phyloP scores from a whole-genome alignment of 2,329 filamentous ascomycete species.

The Pseudocercospora ulei region DNA sequence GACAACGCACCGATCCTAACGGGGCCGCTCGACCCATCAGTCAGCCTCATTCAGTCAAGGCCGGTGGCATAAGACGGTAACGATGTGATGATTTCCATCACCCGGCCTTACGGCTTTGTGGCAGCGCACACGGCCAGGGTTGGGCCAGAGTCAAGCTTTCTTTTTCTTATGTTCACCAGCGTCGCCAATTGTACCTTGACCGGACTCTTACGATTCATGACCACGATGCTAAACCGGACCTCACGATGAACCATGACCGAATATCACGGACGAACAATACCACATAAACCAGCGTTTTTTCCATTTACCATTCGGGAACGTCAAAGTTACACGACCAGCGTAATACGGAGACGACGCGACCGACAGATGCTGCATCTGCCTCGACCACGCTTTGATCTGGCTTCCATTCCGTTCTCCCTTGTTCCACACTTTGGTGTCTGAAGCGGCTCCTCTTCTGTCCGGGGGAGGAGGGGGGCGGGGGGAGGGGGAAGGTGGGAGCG shows the following conservation, averaged over 20 bases:
- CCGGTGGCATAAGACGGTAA: slow-evolving; percentile 28
- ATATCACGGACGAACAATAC: slow-evolving; percentile 20
- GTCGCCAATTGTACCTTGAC: slow-evolving; percentile 20
- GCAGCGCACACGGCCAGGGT: slow-evolving; percentile 15
- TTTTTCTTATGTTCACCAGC: slow-evolving; percentile 17
- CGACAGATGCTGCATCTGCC: slow-evolving; percentile 3
- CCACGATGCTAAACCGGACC: slow-evolving; percentile 26
- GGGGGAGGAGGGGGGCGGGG: no score
- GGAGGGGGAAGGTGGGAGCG: neutral
- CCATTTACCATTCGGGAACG: slow-evolving; percentile 13
- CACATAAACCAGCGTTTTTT: slow-evolving; percentile 22
- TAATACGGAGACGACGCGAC: slow-evolving; percentile 9
- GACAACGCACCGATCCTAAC: slow-evolving; percentile 57
- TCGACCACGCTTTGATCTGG: slow-evolving; percentile 7
- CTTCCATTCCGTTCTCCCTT: slow-evolving; percentile 8
- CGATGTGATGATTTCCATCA: slow-evolving; percentile 11
- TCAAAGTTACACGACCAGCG: slow-evolving; percentile 9
- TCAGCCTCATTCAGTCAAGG: slow-evolving; percentile 31
- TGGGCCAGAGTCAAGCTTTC: slow-evolving; percentile 15
- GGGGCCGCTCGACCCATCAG: slow-evolving; percentile 26
- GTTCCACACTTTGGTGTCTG: slow-evolving; percentile 4
- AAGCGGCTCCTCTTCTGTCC: slow-evolving; percentile 6
- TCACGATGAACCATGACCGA: slow-evolving; percentile 22
- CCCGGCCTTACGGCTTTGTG: slow-evolving; percentile 18
- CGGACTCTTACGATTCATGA: slow-evolving; percentile 32